Conservation (phyloP, 1,284 basidiomycete genomes). For the Hortiboletus rubellus region DNA sequence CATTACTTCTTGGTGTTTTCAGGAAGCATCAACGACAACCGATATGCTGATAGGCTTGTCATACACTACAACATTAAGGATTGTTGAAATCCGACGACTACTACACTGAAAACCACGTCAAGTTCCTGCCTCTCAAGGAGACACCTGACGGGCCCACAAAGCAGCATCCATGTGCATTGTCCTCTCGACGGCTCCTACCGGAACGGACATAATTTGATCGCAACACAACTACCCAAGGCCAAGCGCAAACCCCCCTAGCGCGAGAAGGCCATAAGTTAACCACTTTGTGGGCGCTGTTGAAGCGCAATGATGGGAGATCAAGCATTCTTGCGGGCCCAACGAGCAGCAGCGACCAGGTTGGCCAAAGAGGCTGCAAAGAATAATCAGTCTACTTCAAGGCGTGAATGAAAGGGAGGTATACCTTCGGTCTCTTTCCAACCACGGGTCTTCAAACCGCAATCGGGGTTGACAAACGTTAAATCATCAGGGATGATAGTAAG, state of each 20-base stretch:
- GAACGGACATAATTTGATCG: conserved; percentile 32
- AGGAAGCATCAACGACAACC: background rate
- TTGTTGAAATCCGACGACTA: conserved; percentile 62
- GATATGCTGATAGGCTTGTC: background rate
- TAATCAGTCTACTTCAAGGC: conserved; percentile 8
- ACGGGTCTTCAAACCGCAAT: conserved; percentile 91
- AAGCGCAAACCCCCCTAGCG: conserved; percentile 25
- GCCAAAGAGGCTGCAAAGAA: conserved; percentile 58
- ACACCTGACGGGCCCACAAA: conserved; percentile 40
- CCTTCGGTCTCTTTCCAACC: conserved; percentile 95
- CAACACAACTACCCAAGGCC: conserved; percentile 52
- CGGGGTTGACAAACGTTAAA: conserved; percentile 92
- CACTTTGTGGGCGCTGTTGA: conserved; percentile 79
- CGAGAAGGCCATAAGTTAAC: conserved; percentile 43
- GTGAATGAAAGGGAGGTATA: conserved; percentile 14
- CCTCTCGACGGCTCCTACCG: conserved; percentile 21
- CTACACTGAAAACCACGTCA: conserved; percentile 41
- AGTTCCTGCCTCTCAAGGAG: conserved; percentile 42
- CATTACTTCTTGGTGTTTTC: background rate
- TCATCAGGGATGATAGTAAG: conserved; percentile 76
- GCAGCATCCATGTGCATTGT: conserved; percentile 15
- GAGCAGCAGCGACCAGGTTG: conserved; percentile 89
- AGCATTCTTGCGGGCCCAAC: conserved; percentile 83
- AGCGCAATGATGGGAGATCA: conserved; percentile 68
- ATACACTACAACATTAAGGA: conserved; percentile 43